Base-by-base conservation (phyloP, 208 protist species). In the Herpetomonas tarakana region DNA sequence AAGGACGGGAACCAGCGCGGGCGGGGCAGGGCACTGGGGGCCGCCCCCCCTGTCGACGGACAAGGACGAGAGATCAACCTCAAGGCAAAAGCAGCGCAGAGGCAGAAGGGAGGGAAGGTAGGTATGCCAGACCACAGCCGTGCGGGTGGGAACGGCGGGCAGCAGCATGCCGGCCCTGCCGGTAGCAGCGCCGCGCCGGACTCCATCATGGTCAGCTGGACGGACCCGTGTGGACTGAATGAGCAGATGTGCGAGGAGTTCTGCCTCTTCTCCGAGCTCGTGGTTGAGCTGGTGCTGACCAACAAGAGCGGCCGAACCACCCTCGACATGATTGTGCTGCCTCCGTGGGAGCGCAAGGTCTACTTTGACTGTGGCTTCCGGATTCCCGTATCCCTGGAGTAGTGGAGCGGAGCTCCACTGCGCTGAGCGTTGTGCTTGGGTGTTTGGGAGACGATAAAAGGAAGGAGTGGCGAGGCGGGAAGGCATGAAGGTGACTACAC, bases 311-410 rank as follows among this genome's bases (percentile, higher is more conserved):
- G 74, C 1, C 72, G 72, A n/a, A 67, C 83, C 25, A 65, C 65
- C 22, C 45, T 89, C 44, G 54, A 63, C 41, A 77, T 91, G 68
- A 70, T 86, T 25, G 9, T 94, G 25, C 54, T 88, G 30, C 79
- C 84, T 22, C 88, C 88, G 29, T 91, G 81, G 83, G 63, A 76
- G 47, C 68, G 88, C 2, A 51, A 71, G 50, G 54, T 29, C n/a
- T 75, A 71, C 16, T 49, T 56, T 11, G 44, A 21, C 16, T 41
- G 28, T 16, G 64, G 66, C 18, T 52, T 56, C 16, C 58, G 60
- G 18, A 66, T 85, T n/a, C 78, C 78, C 1, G 70, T 58, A 9
- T 46, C 68, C 0, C 41, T 81, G 2, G 60, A 69, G 24, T 55
- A 18, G 19, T 11, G 6, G 44, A 49, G 44, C 9, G 14, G 35